Base-by-base conservation (phyloP, 2,329 filamentous ascomycete species). In the Nemania abortiva region DNA sequence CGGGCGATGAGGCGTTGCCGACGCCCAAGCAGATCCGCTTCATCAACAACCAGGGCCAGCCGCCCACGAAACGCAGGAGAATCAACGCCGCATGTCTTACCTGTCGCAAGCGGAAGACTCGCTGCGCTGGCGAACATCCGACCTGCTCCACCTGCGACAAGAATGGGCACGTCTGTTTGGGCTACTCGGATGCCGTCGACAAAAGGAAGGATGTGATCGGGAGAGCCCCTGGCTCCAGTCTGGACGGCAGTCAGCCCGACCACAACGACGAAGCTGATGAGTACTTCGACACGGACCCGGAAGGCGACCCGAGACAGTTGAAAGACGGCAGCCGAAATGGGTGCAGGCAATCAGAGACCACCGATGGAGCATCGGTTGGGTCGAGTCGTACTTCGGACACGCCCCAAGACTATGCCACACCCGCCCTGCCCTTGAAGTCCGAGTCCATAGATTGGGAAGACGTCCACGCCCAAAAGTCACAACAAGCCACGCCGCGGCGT, bases 1-100 rank as follows among this genome's bases (percentile, higher is more conserved):
- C 77, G 68, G 55, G 66, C 57, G 71, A 73, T 47, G 77, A 78
- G 73, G 74, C 77, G 74, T 76, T 82, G 70, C 82, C 84, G 66
- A 79, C 83, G 54, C 85, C 82, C 65, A 89, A 87, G 79, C 86
- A 87, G 78, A 92, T 93, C 74, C 91, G 92, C 74, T 95, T 95
- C 79, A 92, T 95, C 74, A 92, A 93, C 72, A 94, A 91, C 76
- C 91, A 94, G 81, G 92, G 92, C 70, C 91, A 93, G 73, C 92
- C 92, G 57, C 92, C 92, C 70, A 91, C 91, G 29, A 95, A 95
- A 81, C 86, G 92, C 75, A 87, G 92, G 77, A 87, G 92, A 75
- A 92, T 95, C 77, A 93, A 91, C 81, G 91, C 92, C 76, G 92
- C 92, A 89, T 92, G 91, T 80, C 83, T 89, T 77, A 92, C 91